These are phyloP conservation scores for Neopestalotiopsis rosae DNA, from an alignment of 2,329 filamentous ascomycete species.

Conservation along the genomic window DNA sequence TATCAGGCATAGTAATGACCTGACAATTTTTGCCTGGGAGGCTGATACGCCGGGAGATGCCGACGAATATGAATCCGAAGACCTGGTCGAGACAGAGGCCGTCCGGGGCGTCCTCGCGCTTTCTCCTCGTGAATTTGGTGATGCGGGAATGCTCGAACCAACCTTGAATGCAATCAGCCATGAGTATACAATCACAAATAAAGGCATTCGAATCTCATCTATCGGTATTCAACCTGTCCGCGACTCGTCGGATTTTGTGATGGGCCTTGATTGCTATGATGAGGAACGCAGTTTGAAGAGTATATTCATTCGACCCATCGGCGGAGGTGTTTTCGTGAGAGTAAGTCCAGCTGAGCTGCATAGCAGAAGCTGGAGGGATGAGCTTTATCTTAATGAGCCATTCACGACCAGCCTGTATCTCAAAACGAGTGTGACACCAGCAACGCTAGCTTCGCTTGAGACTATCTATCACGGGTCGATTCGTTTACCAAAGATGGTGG, in stretches of 20 bases:
- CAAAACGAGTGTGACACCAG: not conserved
- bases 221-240: not conserved
- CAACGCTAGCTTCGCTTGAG: not conserved
- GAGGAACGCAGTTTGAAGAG: not conserved
- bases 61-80: no score
- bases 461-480: not conserved
- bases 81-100: not conserved
- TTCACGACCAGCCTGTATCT: not conserved
- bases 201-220: not conserved
- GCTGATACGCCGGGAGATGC: no score
- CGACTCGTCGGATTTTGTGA: not conserved
- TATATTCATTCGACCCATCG: not conserved
- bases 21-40: not conserved
- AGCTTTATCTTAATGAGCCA: not conserved
- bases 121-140: not conserved
- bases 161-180: rapidly evolving
- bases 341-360: not conserved
- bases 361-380: no score
- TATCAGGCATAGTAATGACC: not conserved
- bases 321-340: not conserved
- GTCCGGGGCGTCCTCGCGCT: not conserved
- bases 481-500: not conserved
- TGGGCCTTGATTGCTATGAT: not conserved
- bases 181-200: not conserved
- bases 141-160: not conserved